Conservation (phyloP, 257 asterid genomes). For the Fraxinus americana region DNA sequence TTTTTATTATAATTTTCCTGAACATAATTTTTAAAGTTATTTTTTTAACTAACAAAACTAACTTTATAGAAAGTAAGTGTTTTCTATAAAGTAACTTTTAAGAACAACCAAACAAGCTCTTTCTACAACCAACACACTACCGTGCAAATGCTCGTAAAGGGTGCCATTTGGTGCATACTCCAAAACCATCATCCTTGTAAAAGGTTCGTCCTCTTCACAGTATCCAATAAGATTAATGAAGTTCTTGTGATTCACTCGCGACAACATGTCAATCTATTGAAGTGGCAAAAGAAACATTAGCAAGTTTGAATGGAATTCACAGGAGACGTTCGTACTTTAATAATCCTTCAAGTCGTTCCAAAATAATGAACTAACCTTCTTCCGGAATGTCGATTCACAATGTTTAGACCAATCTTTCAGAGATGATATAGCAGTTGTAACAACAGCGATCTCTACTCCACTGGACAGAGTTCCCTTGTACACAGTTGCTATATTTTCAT, state of each 20-base stretch:
- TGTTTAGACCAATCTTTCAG: slow-evolving; percentile 73
- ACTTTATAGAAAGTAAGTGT: background rate
- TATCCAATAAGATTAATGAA: slow-evolving; percentile 86
- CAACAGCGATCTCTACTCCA: slow-evolving; percentile 91
- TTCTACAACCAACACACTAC: slow-evolving; percentile 41
- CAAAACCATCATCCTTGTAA: slow-evolving; percentile 93
- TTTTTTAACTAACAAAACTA: background rate
- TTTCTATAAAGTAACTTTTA: background rate
- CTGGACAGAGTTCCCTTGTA: slow-evolving; percentile 93
- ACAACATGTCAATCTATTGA: slow-evolving; percentile 68
- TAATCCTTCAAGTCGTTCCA: background rate
- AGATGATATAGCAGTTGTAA: slow-evolving; percentile 64
- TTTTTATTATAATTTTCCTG: background rate
- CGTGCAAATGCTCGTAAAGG: slow-evolving; percentile 83
- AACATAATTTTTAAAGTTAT: background rate
- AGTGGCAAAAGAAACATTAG: slow-evolving; percentile 5
- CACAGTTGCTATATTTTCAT: slow-evolving; percentile 55
- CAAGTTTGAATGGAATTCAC: slow-evolving; percentile 8
- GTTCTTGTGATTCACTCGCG: slow-evolving; percentile 93
- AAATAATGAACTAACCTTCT: slow-evolving; percentile 53
- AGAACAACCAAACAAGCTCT: background rate
- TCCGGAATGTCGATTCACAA: slow-evolving; percentile 65
- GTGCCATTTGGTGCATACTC: slow-evolving; percentile 95
- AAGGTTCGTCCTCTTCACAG: slow-evolving; percentile 88
- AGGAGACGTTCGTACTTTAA: background rate